A percentile compares a stretch with the other conserved stretches of the same genome.
phyloP scores from a whole-genome alignment of 179 eudicot species.

The Silene vulgaris region DNA sequence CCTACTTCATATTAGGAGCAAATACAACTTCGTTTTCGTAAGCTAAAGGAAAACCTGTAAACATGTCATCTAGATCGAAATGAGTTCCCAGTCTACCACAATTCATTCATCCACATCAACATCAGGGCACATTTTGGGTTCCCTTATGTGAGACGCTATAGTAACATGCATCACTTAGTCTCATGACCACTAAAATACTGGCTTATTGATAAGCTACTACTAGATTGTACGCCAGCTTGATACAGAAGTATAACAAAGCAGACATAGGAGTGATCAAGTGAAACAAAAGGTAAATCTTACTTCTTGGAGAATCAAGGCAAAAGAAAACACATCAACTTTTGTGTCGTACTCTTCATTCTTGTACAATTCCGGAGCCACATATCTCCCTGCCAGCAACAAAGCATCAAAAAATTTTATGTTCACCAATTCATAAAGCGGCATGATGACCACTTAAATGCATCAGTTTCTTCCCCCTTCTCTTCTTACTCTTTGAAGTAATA shows the following conservation, averaged over 20 bases:
- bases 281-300: slow-evolving; percentile 26
- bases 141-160: background rate
- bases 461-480: background rate
- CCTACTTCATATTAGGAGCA: no score
- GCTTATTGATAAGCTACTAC: background rate
- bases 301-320: slow-evolving; percentile 47
- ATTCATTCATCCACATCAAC: background rate
- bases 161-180: background rate
- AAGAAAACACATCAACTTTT: slow-evolving; percentile 46
- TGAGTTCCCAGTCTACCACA: background rate
- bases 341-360: slow-evolving; percentile 40
- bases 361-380: slow-evolving; percentile 44
- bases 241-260: background rate
- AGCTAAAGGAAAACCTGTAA: no score
- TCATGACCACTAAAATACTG: background rate
- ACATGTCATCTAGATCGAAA: background rate
- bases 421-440: background rate
- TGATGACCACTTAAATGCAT: background rate
- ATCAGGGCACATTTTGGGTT: background rate
- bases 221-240: background rate
- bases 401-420: background rate
- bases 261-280: background rate
- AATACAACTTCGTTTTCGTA: no score
- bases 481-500: background rate
- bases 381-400: slow-evolving; percentile 36